Conservation (phyloP, 2,329 filamentous ascomycete species). For the Aspergillus alliaceus region DNA sequence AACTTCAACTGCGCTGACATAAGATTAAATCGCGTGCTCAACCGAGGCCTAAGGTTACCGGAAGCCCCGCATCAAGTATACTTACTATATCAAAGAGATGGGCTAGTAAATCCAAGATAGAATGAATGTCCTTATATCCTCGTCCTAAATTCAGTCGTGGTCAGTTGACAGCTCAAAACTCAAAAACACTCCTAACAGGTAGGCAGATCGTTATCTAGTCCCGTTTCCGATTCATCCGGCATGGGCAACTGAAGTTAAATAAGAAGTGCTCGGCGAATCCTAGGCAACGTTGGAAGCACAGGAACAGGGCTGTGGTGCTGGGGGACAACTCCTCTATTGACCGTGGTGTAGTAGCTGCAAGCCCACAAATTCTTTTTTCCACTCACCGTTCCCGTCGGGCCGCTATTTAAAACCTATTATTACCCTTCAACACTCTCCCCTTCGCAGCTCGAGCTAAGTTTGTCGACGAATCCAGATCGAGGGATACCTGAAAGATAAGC, state of each 20-base stretch:
- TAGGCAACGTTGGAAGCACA: background rate
- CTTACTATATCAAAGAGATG: background rate
- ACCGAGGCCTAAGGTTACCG: background rate
- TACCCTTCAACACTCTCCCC: too few species aligned
- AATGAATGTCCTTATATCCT: background rate
- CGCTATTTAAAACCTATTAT: too few species aligned
- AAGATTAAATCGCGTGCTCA: conserved; percentile 1
- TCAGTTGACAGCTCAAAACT: background rate
- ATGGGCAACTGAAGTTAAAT: background rate
- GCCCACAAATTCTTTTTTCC: background rate
- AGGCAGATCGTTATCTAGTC: background rate
- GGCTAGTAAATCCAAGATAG: too few species aligned
- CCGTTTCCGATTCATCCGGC: background rate
- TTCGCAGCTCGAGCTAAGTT: background rate
- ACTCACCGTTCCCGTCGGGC: too few species aligned
- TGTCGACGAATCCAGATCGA: background rate
- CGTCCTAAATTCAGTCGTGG: background rate
- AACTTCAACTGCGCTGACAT: background rate
- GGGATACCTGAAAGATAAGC: background rate
- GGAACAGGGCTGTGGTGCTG: background rate
- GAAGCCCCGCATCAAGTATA: background rate
- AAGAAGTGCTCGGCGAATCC: background rate
- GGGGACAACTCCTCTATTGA: background rate
- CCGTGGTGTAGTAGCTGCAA: background rate
- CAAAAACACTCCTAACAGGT: background rate